Evolutionary conservation across 371 early-diverging fungal genomes (phyloP), one percentile per base, ranked within the genome.

Genomic region (Choanephora cucurbitarum): DNA sequence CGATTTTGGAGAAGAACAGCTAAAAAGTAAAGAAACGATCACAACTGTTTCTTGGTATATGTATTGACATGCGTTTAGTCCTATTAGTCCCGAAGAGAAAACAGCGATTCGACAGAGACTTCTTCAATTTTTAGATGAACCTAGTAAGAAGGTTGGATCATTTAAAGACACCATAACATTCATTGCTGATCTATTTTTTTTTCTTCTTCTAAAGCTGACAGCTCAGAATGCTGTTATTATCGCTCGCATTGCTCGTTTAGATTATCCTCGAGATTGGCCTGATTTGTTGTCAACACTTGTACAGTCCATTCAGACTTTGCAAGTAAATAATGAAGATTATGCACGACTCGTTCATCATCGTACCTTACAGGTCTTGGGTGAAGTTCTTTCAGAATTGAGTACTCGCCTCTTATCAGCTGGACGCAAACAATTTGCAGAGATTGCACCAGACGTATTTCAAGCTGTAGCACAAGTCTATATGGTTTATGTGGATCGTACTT

Each of bases 1-100:
- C 86, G 85, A 55, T 93, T 90, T 66, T 96, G 96, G 96, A 80
- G 92, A 65, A 86, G 83, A 66, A 81, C 88, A 3, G 89, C 89
- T 10, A 82, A 75, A 70, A 82, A 82, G 90, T 91, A 73, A 57
- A 62, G 5, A 5, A 3, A 28, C 7, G 28, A 3, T 7, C 28
- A 28, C 7, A 28, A 28, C n/a, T n/a, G n/a, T n/a, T n/a, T n/a
- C n/a, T n/a, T n/a, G n/a, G n/a, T n/a, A n/a, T n/a, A n/a, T n/a
- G n/a, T n/a, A n/a, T n/a, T n/a, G n/a, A n/a, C n/a, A n/a, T n/a
- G n/a, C n/a, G n/a, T n/a, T n/a, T 50, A 89, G 92, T 59, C 82
- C 87, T 19, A 83, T 91, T 40, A 64, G 65, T 37, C 68, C 79
- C 0, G 85, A 87, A 40, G 93, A 91, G 59, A 91, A 91, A 67